Percentiles rank a stretch among this genome's conserved stretches.
Evolutionary conservation across 192 early-diverging fungal genomes (phyloP).

Genomic region (Backusella macrospora): DNA sequence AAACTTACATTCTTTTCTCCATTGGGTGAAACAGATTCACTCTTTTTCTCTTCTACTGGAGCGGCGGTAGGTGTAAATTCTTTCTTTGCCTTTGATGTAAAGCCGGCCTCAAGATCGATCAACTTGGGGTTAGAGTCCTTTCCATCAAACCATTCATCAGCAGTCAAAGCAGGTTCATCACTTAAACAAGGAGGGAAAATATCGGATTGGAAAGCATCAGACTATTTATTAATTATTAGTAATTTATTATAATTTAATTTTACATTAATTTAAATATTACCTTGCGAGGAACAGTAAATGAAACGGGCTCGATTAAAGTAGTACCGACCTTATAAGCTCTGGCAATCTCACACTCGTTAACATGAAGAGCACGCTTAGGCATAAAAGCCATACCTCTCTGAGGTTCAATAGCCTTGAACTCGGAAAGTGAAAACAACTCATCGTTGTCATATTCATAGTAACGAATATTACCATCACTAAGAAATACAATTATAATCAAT

Average conservation of each 20-base stretch:
- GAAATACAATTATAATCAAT: background rate
- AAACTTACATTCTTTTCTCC: constrained; percentile 59
- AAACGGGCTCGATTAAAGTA: constrained; percentile 91
- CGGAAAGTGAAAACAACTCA: constrained; percentile 83
- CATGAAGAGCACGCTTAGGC: constrained; percentile 90
- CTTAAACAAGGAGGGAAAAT: constrained; percentile 88
- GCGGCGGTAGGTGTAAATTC: constrained; percentile 80
- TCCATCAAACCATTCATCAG: constrained; percentile 91
- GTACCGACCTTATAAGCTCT: constrained; percentile 93
- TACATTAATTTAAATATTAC: constrained; percentile 46
- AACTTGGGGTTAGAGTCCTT: constrained; percentile 82
- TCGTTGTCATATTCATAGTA: constrained; percentile 99
- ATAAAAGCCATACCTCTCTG: constrained; percentile 93
- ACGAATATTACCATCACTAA: constrained; percentile 96
- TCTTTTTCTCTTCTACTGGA: constrained; percentile 43
- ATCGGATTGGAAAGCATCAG: constrained; percentile 96
- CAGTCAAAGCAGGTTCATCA: constrained; percentile 82
- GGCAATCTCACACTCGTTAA: constrained; percentile 88
- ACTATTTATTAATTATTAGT: constrained; percentile 48
- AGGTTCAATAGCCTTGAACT: constrained; percentile 88
- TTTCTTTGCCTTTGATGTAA: constrained; percentile 63
- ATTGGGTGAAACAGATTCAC: constrained; percentile 34
- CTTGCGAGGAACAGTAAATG: constrained; percentile 95
- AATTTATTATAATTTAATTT: background rate
- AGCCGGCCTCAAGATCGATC: constrained; percentile 73